phyloP scores from a whole-genome alignment of 2,329 filamentous ascomycete genomes.

The Venturia carpophila region DNA sequence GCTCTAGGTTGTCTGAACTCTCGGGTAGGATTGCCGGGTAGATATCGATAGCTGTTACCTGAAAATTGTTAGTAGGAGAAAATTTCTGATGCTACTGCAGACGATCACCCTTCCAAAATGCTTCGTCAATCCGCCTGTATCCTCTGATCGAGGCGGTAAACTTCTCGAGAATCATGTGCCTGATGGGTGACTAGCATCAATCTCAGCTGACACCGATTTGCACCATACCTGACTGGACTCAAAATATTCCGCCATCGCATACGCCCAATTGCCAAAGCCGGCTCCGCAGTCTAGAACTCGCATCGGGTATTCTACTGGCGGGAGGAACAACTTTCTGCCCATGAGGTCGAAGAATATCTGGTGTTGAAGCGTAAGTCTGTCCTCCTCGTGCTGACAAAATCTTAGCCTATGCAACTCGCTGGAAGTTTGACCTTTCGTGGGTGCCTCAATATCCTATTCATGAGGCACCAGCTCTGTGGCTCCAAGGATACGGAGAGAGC shows the following conservation, averaged over 20 bases:
- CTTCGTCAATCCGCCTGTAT: too few relatives aligned
- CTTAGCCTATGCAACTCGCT: conserved; percentile 19
- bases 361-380: conserved; percentile 31
- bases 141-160: neutral
- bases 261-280: conserved; percentile 32
- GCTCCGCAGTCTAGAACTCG: conserved; percentile 35
- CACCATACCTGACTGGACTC: conserved; percentile 30
- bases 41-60: conserved; percentile 34
- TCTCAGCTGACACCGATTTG: neutral
- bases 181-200: neutral
- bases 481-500: neutral
- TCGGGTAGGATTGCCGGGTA: conserved; percentile 30
- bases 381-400: conserved; percentile 29
- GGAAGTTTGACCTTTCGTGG: neutral
- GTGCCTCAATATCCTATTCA: neutral
- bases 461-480: neutral
- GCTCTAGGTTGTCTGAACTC: conserved; percentile 32
- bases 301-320: conserved; percentile 26
- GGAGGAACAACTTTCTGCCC: conserved; percentile 26
- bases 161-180: neutral
- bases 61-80: neutral
- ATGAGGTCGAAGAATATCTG: conserved; percentile 29
- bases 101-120: too few relatives aligned
- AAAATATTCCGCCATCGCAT: conserved; percentile 32
- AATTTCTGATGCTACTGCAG: neutral